Base-by-base conservation (phyloP, 2,329 filamentous ascomycete species). In the Aureobasidium sp. region DNA sequence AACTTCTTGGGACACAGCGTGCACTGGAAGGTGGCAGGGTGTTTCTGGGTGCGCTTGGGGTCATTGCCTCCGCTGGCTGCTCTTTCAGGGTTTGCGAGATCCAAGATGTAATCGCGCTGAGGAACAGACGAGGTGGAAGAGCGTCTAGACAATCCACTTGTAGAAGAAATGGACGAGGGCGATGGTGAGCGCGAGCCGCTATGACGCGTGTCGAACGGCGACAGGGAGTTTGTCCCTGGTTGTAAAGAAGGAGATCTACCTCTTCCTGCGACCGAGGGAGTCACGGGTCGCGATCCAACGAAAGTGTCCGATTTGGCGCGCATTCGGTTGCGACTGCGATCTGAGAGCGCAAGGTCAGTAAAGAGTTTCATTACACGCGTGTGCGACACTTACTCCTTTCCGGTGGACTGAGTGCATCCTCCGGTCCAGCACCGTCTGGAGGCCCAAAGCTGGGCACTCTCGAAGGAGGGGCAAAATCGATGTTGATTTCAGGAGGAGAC, bases 21-120 rank as follows among this genome's bases (percentile, higher is more conserved):
- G 73, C 94, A 99, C 71, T 97, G 92, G 76, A 97, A 99, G 0
- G 92, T 99, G 7, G 94, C 94, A 0, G 94, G 94, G 68, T 97
- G 94, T 71, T 99, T 99, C 74, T 97, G 94, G 0, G 91, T 86
- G 16, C 93, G 86, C 72, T 94, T 95, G 6, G 85, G 72, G 62
- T 81, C 80, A 37, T 79, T 82, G 53, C 87, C 85, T 34, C 70
- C 82, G 4, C 83, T 81, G 29, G 84, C 86, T 61, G 91, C 88
- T 64, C 93, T 88, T 48, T 91, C 88, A 0, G 92, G 92, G 72
- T 97, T 91, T 11, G 91, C 93, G 16, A 97, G 82, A 64, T 92
- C 90, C 42, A 97, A 79, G n/a, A 96, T 94, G 70, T 96, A 88
- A 69, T 88, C 86, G 42, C 86, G 83, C 65, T 84, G 82, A 61